A percentile compares a stretch with the other conserved stretches of the same genome.
Evolutionary conservation across 2,329 filamentous ascomycete genomes (phyloP).

Genomic region (Botrytis elliptica): DNA sequence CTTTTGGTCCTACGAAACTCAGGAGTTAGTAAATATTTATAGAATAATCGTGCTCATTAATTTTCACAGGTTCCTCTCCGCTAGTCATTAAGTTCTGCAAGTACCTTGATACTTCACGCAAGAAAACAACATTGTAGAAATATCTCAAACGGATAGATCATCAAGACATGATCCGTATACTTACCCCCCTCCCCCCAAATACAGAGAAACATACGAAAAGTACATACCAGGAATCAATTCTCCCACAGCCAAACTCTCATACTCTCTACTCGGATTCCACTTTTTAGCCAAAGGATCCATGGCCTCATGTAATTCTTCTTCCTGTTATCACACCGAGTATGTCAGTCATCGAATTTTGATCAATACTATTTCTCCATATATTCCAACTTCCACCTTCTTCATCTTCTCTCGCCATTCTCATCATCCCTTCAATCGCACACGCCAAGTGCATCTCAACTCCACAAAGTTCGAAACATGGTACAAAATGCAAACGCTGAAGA

Average conservation of each 20-base stretch:
- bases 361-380: not conserved
- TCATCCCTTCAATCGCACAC: not conserved
- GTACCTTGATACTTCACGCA: accelerated
- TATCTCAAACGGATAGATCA: accelerated
- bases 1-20: constrained; percentile 47
- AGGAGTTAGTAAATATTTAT: constrained; percentile 46
- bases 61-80: no score
- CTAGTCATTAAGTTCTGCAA: not conserved
- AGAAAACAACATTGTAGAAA: no score
- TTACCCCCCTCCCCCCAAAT: no score
- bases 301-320: constrained; percentile 45
- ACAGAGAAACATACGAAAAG: not conserved
- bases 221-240: not conserved
- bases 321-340: not conserved
- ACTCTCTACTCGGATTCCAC: constrained; percentile 47
- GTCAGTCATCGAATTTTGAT: not conserved
- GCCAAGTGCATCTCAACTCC: accelerated
- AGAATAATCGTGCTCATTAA: not conserved
- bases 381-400: not conserved
- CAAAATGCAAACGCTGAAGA: not conserved
- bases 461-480: not conserved
- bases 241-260: constrained; percentile 31
- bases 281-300: constrained; percentile 42
- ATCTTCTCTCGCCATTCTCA: not conserved
- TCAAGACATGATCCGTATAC: not conserved